phyloP scores from a whole-genome alignment of 305 asterid genomes.

The Ajuga reptans region DNA sequence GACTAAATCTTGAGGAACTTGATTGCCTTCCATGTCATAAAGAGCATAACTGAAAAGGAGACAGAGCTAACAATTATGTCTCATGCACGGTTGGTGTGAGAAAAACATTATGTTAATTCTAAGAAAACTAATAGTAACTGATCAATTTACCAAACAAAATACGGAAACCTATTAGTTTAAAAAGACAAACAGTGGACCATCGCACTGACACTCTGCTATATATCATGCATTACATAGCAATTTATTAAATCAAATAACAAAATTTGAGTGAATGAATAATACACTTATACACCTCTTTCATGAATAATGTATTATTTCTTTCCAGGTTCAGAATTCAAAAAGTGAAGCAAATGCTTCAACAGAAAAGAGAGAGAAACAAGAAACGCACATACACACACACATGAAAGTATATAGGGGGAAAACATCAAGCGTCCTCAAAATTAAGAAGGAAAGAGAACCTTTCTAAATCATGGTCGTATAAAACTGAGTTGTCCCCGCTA shows the following conservation, averaged over 20 bases:
- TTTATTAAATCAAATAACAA: background rate
- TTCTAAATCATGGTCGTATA: conserved; percentile 90
- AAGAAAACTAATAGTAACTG: background rate
- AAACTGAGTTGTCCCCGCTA: conserved; percentile 85
- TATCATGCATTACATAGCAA: background rate
- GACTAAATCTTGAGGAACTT: conserved; percentile 82
- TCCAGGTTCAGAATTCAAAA: conserved; percentile 2
- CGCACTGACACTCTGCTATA: background rate
- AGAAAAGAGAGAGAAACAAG: background rate
- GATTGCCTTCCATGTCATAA: conserved; percentile 72
- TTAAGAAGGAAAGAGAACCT: conserved; percentile 31
- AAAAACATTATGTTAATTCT: background rate
- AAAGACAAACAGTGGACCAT: background rate
- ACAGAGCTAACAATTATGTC: background rate
- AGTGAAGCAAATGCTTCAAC: background rate
- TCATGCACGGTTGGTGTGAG: background rate
- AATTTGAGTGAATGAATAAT: background rate
- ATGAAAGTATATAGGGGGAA: background rate
- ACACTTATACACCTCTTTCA: background rate
- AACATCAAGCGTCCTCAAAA: background rate
- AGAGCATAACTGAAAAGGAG: conserved; percentile 64
- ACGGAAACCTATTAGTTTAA: background rate
- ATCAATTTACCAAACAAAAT: background rate
- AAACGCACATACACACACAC: background rate
- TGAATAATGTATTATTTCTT: background rate